Evolutionary conservation across 345 rosid species (phyloP), one percentile per base, ranked within the genome.

Genomic region (Lumnitzera racemosa): DNA sequence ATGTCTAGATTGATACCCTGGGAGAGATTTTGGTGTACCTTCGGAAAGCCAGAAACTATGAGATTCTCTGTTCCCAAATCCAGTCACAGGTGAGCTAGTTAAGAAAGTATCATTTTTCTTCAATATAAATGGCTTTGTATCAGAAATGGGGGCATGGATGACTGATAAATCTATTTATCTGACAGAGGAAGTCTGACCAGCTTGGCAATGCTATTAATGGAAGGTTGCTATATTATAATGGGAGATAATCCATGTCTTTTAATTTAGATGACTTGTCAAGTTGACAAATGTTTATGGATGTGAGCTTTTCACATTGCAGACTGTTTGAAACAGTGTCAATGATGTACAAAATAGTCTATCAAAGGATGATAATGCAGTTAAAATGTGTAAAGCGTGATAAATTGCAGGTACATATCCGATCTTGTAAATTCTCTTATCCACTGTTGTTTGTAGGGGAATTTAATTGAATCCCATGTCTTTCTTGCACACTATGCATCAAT

Each of bases 301-400:
- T 58, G 63, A 60, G 17, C 68, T 61, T 46, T 24, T 76, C 64
- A 31, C 53, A 51, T 72, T 74, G 73, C 91, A 90, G 99, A 67
- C 70, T 65, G 57, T 75, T 77, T 65, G 95, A 82, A 67, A 71
- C 69, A 70, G 79, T 71, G 69, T 59, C 63, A 56, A 67, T 78
- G 73, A 81, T 90, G 56, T 73, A 61, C 68, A 80, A 85, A 74
- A 61, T 86, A 59, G 75, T 79, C 24, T 74, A 76, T 83, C 88
- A 75, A 72, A 90, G 82, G 80, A 89, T 81, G 62, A 83, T 71
- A 68, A 65, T 79, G 77, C 86, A 77, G 72, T 69, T 94, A 73
- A 67, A 77, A 70, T 66, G 62, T 67, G 63, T 72, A 55, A 82
- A 74, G 78, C 86, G 46, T 51, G 81, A 83, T 53, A 81, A 70